A percentile compares a stretch with the other conserved stretches of the same genome.
Conservation (phyloP, 768 basidiomycete species). For the Clitopilus passeckerianus region DNA sequence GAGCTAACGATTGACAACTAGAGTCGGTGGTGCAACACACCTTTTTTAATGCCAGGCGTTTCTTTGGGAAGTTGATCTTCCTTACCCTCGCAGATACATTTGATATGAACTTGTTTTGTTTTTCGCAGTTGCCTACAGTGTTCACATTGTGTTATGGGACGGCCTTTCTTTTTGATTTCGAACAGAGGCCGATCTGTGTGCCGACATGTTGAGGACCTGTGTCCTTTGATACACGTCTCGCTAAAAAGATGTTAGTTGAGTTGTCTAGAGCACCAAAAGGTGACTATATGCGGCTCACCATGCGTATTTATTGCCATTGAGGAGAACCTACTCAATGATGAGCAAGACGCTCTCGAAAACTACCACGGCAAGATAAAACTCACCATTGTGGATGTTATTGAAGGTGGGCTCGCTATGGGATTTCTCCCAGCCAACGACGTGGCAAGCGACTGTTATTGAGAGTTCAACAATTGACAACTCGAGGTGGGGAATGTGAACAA, state of each 20-base stretch:
- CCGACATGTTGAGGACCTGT: constrained; percentile 84
- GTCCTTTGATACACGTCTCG: constrained; percentile 92
- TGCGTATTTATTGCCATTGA: constrained; percentile 77
- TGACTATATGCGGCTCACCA: constrained; percentile 45
- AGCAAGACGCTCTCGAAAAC: neutral
- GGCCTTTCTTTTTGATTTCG: constrained; percentile 91
- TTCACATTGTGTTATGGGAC: constrained; percentile 88
- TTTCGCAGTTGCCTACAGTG: constrained; percentile 83
- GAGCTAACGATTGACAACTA: constrained; percentile 24
- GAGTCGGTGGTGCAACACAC: constrained; percentile 37
- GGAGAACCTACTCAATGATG: constrained; percentile 45
- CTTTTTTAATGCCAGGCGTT: constrained; percentile 49
- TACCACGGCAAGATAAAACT: neutral
- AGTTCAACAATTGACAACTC: constrained; percentile 20
- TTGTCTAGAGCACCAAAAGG: constrained; percentile 1
- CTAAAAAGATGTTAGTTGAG: constrained; percentile 29
- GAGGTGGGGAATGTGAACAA: constrained; percentile 37
- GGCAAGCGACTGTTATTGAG: constrained; percentile 48
- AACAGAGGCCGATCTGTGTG: constrained; percentile 86
- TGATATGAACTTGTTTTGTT: constrained; percentile 82
- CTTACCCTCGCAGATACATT: constrained; percentile 80
- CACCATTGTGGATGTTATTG: constrained; percentile 9
- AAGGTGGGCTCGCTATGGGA: constrained; percentile 11
- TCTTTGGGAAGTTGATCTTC: constrained; percentile 52
- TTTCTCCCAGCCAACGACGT: constrained; percentile 53